Base-by-base conservation (phyloP, 306 rosid species). In the Quercus robur region DNA sequence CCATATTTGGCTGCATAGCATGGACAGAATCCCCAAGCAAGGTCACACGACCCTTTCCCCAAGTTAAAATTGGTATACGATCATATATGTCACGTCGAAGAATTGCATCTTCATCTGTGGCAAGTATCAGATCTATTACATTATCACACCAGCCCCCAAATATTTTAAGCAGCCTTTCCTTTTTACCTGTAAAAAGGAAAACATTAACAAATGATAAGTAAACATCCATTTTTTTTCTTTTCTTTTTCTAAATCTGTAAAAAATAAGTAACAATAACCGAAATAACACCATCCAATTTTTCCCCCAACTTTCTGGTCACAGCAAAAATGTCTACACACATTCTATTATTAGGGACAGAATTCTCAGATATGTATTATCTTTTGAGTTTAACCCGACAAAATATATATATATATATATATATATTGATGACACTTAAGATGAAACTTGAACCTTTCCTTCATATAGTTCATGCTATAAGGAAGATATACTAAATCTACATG, bases 1-100 rank as follows among this genome's bases (percentile, higher is more conserved):
- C 98, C 94, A 96, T 76, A 85, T 96, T 96, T 81, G 99, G 99
- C 74, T 96, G 99, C 99, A 96, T 96, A 77, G 99, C 99, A 88
- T 96, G 99, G 61, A 96, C 88, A 23, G 99, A 96, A 83, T 96
- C 99, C 44, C 98, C 99, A 44, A 96, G 98, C 84, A 96, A 86
- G 55, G 97, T 96, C 76, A 93, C 97, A 14, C 89, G 89, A 54
- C 97, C 98, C 83, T 88, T 93, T 78, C 99, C 98, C 99, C 99
- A 96, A 28, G 90, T 87, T 13, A 96, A 69, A 79, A 91, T 77
- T 30, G 99, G 98, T 2, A 80, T 85, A 81, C 93, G 88, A 71
- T 96, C 99, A 71, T 85, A 96, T 80, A 96, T 96, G 78, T 96
- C 99, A 21, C 99, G 94, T 28, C 99, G 89, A 72, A 96, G 92